Conservation (phyloP, 768 basidiomycete genomes). For the Leccinum obscurum region DNA sequence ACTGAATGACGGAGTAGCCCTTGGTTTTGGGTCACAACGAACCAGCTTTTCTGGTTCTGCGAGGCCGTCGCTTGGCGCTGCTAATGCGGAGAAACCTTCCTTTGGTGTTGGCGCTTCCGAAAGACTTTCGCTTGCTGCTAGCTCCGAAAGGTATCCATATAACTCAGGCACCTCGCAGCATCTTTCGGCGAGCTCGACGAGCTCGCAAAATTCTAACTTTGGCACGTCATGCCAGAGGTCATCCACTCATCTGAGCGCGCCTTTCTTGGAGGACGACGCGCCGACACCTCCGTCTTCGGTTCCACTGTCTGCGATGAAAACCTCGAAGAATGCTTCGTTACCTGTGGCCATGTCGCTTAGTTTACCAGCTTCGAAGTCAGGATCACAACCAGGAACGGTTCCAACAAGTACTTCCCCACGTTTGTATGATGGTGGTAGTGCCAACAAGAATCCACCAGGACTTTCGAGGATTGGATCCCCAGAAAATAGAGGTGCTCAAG, state of each 20-base stretch:
- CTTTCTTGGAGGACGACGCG: constrained; percentile 22
- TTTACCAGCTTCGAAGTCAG: constrained; percentile 15
- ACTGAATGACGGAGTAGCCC: constrained; percentile 14
- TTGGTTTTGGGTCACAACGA: constrained; percentile 24
- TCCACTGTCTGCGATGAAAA: constrained; percentile 2
- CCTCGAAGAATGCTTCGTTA: constrained; percentile 11
- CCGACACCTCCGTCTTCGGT: constrained; percentile 9
- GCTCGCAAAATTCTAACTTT: constrained; percentile 8
- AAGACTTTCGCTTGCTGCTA: constrained; percentile 16
- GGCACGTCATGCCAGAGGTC: constrained; percentile 17
- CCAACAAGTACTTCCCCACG: constrained; percentile 15
- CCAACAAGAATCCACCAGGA: constrained; percentile 10
- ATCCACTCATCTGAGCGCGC: neutral
- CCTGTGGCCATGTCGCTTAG: constrained; percentile 19
- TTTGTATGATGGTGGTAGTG: constrained; percentile 1
- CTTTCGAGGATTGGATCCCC: constrained; percentile 20
- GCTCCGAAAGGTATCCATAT: constrained; percentile 18
- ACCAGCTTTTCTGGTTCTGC: constrained; percentile 22
- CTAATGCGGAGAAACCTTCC: constrained; percentile 17
- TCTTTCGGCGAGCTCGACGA: constrained; percentile 2
- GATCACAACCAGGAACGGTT: constrained; percentile 7
- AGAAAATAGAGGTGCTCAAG: constrained; percentile 11
- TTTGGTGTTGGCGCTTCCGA: constrained; percentile 20
- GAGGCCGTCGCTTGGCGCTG: constrained; percentile 19
- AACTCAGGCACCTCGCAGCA: constrained; percentile 14